Conservation (phyloP, 164 flowering plant genomes). For the Vitis riparia region DNA sequence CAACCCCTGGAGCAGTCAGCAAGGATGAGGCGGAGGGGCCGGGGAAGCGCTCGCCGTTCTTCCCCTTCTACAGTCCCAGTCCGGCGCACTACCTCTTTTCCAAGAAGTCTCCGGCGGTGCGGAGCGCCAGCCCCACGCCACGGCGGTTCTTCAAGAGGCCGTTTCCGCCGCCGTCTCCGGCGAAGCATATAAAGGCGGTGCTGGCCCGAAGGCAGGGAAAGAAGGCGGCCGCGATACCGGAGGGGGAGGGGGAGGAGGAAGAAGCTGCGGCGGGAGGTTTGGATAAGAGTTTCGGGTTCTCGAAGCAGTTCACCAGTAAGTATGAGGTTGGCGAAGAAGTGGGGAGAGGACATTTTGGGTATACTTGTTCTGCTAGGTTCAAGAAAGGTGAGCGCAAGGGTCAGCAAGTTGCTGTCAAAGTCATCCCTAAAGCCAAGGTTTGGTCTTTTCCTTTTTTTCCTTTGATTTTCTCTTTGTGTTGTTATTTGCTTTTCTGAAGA, state of each 20-base stretch:
- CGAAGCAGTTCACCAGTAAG: slow-evolving; percentile 44
- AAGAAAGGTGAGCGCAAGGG: slow-evolving; percentile 62
- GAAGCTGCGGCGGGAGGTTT: slow-evolving; percentile 26
- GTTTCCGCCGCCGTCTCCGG: slow-evolving; percentile 67
- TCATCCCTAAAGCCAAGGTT: slow-evolving; percentile 69
- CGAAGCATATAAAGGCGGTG: slow-evolving; percentile 54
- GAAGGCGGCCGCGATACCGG: slow-evolving; percentile 31
- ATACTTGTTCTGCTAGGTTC: slow-evolving; percentile 54
- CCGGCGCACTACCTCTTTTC: slow-evolving; percentile 38
- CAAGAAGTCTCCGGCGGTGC: slow-evolving; percentile 26
- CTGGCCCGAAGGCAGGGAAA: slow-evolving; percentile 39
- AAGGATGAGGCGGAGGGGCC: background rate
- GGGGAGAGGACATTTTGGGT: slow-evolving; percentile 78
- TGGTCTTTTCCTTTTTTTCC: background rate
- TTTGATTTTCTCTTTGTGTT: background rate
- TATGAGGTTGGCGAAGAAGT: slow-evolving; percentile 64
- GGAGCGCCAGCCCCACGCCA: slow-evolving; percentile 37
- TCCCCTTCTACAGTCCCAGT: slow-evolving; percentile 56
- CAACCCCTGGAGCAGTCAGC: background rate
- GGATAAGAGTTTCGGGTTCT: slow-evolving; percentile 65
- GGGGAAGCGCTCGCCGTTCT: slow-evolving; percentile 39
- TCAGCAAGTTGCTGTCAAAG: slow-evolving; percentile 61
- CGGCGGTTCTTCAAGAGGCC: slow-evolving; percentile 39
- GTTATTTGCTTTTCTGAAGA: too few relatives aligned
- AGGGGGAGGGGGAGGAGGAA: slow-evolving; percentile 34